Percentiles rank a stretch among this genome's conserved stretches.
Conservation (phyloP, 139 green algal species). For the Coelastrella sp. region DNA sequence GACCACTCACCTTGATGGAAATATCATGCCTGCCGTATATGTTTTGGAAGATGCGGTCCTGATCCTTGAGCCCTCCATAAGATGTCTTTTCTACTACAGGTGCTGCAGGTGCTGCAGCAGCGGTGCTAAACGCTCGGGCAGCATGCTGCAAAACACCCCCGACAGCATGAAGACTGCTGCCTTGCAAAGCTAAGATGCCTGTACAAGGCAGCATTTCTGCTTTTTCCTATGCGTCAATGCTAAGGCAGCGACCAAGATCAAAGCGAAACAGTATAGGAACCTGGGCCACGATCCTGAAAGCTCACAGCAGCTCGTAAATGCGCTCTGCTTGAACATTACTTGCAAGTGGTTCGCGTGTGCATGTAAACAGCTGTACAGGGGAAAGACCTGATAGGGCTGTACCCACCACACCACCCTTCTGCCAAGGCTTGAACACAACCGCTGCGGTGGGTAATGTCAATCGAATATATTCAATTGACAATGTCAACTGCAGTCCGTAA, state of each 20-base stretch:
- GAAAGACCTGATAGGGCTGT: no score
- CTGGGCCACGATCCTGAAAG: no score
- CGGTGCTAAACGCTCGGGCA: not conserved
- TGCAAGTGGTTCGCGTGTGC: no score
- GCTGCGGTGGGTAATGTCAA: no score
- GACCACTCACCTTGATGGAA: constrained; percentile 83
- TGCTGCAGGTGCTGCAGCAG: not conserved
- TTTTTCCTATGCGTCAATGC: not conserved
- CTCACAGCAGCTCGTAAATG: no score
- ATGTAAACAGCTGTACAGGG: not conserved
- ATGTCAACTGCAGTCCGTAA: no score
- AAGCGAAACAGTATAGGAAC: not conserved
- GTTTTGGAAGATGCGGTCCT: constrained; percentile 99
- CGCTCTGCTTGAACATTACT: no score
- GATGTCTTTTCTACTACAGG: not conserved
- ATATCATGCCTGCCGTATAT: constrained; percentile 95
- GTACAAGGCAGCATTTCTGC: constrained; percentile 6
- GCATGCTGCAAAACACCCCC: not conserved
- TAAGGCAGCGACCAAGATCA: not conserved
- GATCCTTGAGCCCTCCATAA: constrained; percentile 89
- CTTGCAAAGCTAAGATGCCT: not conserved
- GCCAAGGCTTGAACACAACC: no score
- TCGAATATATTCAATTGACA: no score
- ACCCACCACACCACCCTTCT: no score
- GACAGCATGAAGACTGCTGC: not conserved